Conservation (phyloP, 495 filamentous ascomycete species). For the Massariosphaeria phaeospora region DNA sequence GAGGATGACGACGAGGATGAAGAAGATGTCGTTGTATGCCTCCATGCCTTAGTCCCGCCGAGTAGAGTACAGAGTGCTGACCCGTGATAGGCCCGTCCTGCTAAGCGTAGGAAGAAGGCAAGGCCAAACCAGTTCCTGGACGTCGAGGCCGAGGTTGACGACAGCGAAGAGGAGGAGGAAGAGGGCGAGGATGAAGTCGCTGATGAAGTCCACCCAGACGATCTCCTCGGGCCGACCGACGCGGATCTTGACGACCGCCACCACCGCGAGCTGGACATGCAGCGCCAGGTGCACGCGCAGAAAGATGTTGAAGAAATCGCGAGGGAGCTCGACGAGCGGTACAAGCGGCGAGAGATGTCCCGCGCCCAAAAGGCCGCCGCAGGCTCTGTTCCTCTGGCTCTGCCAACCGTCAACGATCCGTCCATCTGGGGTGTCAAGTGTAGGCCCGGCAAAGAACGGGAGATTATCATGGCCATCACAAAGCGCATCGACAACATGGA, state of each 20-base stretch:
- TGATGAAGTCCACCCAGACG: conserved; percentile 83
- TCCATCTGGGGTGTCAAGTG: conserved; percentile 93
- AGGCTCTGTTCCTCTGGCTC: conserved; percentile 79
- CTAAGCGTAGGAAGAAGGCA: conserved; percentile 68
- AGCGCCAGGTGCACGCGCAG: conserved; percentile 75
- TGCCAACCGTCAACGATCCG: conserved; percentile 91
- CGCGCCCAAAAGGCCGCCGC: conserved; percentile 42
- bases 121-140: conserved; percentile 81
- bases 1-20: conserved; percentile 38
- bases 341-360: conserved; percentile 54
- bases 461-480: conserved; percentile 78
- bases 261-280: conserved; percentile 89
- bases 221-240: conserved; percentile 74
- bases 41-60: background rate
- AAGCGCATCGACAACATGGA: conserved; percentile 77
- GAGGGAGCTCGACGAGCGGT: conserved; percentile 74
- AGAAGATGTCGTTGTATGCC: conserved; percentile 26
- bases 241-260: conserved; percentile 82
- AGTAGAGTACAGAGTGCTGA: background rate
- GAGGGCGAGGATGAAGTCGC: conserved; percentile 84
- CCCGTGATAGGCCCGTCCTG: conserved; percentile 58
- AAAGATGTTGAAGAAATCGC: conserved; percentile 94
- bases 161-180: conserved; percentile 84
- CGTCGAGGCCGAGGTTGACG: conserved; percentile 93
- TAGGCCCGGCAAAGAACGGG: conserved; percentile 90